Evolutionary conservation across 2,329 filamentous ascomycete genomes (phyloP).

Genomic region (Aspergillus sp.): DNA sequence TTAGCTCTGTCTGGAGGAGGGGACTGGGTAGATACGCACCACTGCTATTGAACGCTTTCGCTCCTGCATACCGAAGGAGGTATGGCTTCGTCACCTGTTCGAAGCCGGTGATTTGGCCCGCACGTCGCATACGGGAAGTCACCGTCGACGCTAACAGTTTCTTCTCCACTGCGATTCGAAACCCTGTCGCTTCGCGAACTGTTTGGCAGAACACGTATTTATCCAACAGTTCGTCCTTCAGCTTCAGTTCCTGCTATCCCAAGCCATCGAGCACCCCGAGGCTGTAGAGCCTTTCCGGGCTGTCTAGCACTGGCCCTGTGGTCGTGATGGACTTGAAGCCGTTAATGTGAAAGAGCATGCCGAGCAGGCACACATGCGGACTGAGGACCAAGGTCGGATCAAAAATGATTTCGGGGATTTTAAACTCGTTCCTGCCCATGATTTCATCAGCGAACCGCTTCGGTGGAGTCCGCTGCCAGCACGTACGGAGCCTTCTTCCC

Average conservation of each 20-base stretch:
- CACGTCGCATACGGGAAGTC: not conserved
- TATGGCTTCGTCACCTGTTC: constrained; percentile 29
- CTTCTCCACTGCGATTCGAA: constrained; percentile 18
- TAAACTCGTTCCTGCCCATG: constrained; percentile 35
- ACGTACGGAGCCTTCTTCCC: constrained; percentile 24
- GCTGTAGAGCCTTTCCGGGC: constrained; percentile 34
- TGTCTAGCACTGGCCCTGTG: constrained; percentile 28
- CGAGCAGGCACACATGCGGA: constrained; percentile 34
- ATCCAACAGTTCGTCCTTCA: constrained; percentile 29
- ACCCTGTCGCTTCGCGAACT: constrained; percentile 20
- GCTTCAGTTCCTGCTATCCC: constrained; percentile 32
- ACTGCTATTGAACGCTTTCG: constrained; percentile 38
- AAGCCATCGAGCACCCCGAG: constrained; percentile 31
- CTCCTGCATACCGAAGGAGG: constrained; percentile 28
- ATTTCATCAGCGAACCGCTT: not conserved
- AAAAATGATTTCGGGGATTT: constrained; percentile 39
- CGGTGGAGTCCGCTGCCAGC: not conserved
- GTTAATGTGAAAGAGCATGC: constrained; percentile 29
- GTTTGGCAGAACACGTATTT: constrained; percentile 33
- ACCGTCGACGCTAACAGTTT: not conserved
- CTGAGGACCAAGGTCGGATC: constrained; percentile 38
- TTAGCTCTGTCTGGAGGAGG: not conserved
- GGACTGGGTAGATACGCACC: constrained; percentile 21
- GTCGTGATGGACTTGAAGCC: constrained; percentile 16
- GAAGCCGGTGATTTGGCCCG: constrained; percentile 33